phyloP scores from a whole-genome alignment of 352 stramenopile species.

The Globisporangium camurandrum region DNA sequence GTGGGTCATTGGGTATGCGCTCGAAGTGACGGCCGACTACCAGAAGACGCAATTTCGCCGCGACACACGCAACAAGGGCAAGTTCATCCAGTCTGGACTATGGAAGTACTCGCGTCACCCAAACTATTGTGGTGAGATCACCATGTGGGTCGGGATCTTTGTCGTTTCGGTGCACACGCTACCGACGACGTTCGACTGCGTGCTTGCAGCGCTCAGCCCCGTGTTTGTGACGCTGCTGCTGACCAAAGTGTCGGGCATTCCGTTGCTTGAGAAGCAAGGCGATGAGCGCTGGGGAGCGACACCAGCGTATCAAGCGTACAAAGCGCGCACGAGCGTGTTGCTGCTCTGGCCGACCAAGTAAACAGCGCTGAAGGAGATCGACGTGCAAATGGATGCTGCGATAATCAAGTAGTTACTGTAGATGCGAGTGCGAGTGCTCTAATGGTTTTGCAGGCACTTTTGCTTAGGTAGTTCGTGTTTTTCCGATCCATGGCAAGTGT shows the following conservation, averaged over 20 bases:
- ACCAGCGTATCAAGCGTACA: constrained; percentile 74
- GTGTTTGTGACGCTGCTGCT: constrained; percentile 70
- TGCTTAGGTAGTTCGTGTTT: too few relatives aligned
- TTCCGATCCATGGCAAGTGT: too few relatives aligned
- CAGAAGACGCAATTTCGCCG: constrained; percentile 52
- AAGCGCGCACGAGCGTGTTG: constrained; percentile 58
- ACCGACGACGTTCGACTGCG: constrained; percentile 20
- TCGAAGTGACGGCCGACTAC: constrained; percentile 46
- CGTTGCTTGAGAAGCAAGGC: constrained; percentile 63
- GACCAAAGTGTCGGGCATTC: constrained; percentile 62
- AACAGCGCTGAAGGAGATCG: too few relatives aligned
- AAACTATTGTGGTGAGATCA: constrained; percentile 91
- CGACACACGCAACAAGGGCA: constrained; percentile 37
- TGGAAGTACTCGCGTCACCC: constrained; percentile 89
- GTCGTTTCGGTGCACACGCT: constrained; percentile 38
- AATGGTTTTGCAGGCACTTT: too few relatives aligned
- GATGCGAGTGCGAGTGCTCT: too few relatives aligned
- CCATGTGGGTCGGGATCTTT: constrained; percentile 82
- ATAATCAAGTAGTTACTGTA: too few relatives aligned
- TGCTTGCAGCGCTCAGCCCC: constrained; percentile 43
- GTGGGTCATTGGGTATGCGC: constrained; percentile 38
- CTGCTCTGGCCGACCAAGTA: constrained; percentile 20
- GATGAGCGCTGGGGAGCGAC: constrained; percentile 61
- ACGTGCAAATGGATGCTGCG: too few relatives aligned
- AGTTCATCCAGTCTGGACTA: constrained; percentile 64